These are phyloP conservation scores for Flaveria bidentis DNA, from an alignment of 129 eudicot species.

Conservation along the genomic window DNA sequence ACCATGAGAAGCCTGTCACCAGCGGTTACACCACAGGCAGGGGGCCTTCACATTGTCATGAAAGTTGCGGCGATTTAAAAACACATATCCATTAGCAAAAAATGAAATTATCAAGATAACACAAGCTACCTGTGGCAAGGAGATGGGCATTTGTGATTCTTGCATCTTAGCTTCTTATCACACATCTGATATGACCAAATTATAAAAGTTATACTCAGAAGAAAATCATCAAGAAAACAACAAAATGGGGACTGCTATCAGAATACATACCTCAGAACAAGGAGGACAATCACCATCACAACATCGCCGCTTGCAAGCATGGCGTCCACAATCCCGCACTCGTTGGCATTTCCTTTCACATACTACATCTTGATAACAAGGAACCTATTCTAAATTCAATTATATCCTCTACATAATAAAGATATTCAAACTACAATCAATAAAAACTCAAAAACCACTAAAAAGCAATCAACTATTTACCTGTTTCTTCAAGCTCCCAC, in stretches of 20 bases:
- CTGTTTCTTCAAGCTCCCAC: slow-evolving; percentile 98
- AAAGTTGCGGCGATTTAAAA: no score
- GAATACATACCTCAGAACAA: slow-evolving; percentile 76
- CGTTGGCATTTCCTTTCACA: slow-evolving; percentile 92
- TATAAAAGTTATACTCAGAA: neutral
- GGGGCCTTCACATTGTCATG: neutral
- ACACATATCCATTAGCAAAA: neutral
- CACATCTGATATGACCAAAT: slow-evolving; percentile 59
- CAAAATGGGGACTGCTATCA: neutral
- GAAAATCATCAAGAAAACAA: slow-evolving; percentile 21
- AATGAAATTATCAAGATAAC: slow-evolving; percentile 4
- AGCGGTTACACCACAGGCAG: neutral
- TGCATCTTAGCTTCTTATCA: slow-evolving; percentile 93
- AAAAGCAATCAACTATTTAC: slow-evolving; percentile 36
- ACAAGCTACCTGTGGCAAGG: slow-evolving; percentile 89
- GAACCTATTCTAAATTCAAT: slow-evolving; percentile 80
- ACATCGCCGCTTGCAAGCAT: slow-evolving; percentile 92
- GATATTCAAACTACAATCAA: no score
- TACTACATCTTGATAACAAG: slow-evolving; percentile 94
- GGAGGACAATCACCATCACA: slow-evolving; percentile 98
- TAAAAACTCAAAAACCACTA: neutral
- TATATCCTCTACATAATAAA: slow-evolving; percentile 12
- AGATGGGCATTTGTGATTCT: slow-evolving; percentile 96
- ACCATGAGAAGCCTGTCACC: neutral
- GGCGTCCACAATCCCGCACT: slow-evolving; percentile 92